phyloP scores from a whole-genome alignment of 768 basidiomycete species.

The Termitomyces sp. region DNA sequence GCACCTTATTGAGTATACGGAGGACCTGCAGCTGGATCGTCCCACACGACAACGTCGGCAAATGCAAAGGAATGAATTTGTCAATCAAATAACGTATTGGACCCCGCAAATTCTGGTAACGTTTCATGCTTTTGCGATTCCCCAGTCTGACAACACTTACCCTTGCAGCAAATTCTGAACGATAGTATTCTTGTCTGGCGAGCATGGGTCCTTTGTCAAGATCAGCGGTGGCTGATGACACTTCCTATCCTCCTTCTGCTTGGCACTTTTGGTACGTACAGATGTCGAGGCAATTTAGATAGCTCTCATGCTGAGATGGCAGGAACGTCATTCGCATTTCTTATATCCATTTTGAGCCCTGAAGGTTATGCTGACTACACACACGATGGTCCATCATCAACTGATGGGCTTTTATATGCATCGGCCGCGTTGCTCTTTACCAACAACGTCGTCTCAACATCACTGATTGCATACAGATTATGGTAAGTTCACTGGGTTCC shows the following conservation, averaged over 20 bases:
- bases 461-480: constrained; percentile 1
- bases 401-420: constrained; percentile 2
- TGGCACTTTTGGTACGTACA: background rate
- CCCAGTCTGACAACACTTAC: background rate
- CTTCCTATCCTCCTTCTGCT: constrained; percentile 1
- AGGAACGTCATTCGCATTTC: constrained; percentile 2
- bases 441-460: constrained; percentile 1
- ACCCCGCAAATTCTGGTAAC: background rate
- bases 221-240: background rate
- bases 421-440: background rate
- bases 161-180: background rate
- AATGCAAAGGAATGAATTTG: background rate
- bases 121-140: background rate
- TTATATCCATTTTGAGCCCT: background rate
- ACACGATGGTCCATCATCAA: background rate
- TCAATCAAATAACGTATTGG: constrained; percentile 5
- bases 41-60: background rate
- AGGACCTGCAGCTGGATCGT: background rate
- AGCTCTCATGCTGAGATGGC: background rate
- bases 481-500: background rate
- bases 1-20: background rate
- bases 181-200: constrained; percentile 5
- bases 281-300: background rate
- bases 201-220: constrained; percentile 3
- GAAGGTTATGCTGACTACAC: constrained; percentile 1